Conservation (phyloP, 108 stramenopile genomes). For the Poteriospumella lacustris region DNA sequence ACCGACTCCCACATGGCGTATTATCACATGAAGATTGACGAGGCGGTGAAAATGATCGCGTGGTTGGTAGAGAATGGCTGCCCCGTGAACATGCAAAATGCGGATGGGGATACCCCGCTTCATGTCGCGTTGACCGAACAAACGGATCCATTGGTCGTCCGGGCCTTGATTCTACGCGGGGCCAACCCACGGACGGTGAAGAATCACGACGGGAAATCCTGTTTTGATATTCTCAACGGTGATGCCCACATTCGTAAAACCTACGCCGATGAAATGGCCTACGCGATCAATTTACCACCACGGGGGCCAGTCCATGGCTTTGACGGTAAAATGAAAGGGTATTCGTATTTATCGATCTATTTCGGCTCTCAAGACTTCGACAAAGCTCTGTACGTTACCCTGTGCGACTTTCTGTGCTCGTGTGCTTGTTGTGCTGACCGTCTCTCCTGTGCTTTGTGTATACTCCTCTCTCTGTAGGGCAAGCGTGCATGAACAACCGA, state of each 20-base stretch:
- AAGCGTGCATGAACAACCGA: not conserved
- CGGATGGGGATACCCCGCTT: not conserved
- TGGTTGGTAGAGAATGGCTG: slow-evolving; percentile 2
- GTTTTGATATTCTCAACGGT: no score
- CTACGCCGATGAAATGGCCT: not conserved
- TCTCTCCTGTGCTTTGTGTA: not conserved
- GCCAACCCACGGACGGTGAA: not conserved
- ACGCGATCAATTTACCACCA: no score
- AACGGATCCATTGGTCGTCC: not conserved
- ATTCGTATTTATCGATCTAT: slow-evolving; percentile 1
- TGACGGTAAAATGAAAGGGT: not conserved
- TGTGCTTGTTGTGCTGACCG: not conserved
- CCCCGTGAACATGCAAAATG: not conserved
- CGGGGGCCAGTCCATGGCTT: no score
- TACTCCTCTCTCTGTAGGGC: not conserved
- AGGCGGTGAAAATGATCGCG: not conserved
- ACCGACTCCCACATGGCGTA: no score
- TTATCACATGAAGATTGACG: not conserved
- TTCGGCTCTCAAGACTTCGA: not conserved
- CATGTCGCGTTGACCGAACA: not conserved
- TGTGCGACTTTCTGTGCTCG: not conserved
- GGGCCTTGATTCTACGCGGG: not conserved
- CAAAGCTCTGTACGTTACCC: not conserved
- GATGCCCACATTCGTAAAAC: not conserved
- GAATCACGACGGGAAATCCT: not conserved